Percentiles rank a stretch among this genome's conserved stretches.
These are phyloP conservation scores for Didymella keratinophila DNA, from an alignment of 2,329 filamentous ascomycete genomes.

Conservation along the genomic window DNA sequence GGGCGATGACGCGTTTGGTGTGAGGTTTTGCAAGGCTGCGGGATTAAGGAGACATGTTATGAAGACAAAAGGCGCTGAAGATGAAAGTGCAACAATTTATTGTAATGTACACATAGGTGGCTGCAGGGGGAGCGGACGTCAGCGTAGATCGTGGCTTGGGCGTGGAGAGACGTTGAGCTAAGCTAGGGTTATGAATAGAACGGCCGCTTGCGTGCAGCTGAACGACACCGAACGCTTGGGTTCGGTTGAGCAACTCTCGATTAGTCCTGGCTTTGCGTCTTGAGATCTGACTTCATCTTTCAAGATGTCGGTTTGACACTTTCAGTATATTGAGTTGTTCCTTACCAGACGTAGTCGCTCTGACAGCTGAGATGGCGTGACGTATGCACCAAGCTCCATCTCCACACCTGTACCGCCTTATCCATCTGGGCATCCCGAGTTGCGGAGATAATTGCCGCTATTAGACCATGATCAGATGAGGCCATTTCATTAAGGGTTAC, in stretches of 20 bases:
- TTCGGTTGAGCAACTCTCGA: constrained; percentile 4
- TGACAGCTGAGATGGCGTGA: neutral
- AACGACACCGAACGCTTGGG: constrained; percentile 23
- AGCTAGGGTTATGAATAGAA: constrained; percentile 18
- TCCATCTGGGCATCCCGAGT: constrained; percentile 13
- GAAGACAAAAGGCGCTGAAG: neutral
- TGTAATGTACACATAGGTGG: constrained; percentile 19
- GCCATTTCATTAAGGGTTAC: neutral
- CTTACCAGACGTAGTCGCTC: neutral
- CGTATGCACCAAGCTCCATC: constrained; percentile 7
- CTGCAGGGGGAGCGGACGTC: constrained; percentile 12
- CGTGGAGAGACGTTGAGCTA: constrained; percentile 16
- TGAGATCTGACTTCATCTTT: neutral
- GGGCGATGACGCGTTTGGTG: constrained; percentile 8
- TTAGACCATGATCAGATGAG: neutral
- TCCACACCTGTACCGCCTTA: constrained; percentile 20
- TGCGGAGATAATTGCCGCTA: constrained; percentile 4
- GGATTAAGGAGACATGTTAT: constrained; percentile 12
- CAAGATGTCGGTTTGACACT: neutral
- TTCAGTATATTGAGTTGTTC: neutral
- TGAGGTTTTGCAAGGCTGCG: neutral
- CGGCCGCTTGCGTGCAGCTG: constrained; percentile 21
- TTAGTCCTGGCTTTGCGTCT: neutral
- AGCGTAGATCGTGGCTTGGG: constrained; percentile 10
- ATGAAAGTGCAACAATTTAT: constrained; percentile 10